These are phyloP conservation scores for Quaeritorhiza haematococci DNA, from an alignment of 371 early-diverging fungal species.

Conservation along the genomic window DNA sequence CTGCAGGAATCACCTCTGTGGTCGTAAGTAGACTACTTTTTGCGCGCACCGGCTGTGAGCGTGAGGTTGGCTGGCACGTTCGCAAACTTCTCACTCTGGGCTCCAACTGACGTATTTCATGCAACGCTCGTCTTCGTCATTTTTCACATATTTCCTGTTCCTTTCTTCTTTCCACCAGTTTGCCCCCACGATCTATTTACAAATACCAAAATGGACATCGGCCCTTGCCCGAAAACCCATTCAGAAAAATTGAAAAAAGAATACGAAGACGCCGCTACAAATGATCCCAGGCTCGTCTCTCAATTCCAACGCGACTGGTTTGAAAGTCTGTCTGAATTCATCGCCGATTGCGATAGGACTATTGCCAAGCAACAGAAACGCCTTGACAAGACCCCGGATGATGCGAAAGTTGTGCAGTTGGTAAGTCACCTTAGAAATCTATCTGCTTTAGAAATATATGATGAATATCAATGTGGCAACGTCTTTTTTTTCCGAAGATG, in stretches of 20 bases:
- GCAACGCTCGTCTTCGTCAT: too few relatives aligned
- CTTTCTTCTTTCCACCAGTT: conserved; percentile 6
- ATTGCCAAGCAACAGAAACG: conserved; percentile 29
- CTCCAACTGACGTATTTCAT: too few relatives aligned
- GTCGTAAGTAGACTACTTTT: conserved; percentile 12
- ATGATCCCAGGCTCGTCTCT: too few relatives aligned
- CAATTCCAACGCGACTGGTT: conserved; percentile 38
- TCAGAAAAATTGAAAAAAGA: conserved; percentile 37
- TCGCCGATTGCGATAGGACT: conserved; percentile 42
- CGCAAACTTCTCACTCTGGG: neutral
- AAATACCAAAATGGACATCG: conserved; percentile 39
- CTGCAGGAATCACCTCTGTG: conserved; percentile 36
- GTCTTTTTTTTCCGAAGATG: neutral
- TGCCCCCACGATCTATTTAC: conserved; percentile 32
- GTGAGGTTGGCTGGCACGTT: neutral
- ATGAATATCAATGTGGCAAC: neutral
- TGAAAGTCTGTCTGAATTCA: conserved; percentile 30
- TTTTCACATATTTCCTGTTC: neutral
- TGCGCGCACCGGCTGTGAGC: neutral
- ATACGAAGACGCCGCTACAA: conserved; percentile 29
- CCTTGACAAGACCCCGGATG: conserved; percentile 40
- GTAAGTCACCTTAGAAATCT: conserved; percentile 5
- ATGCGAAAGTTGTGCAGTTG: conserved; percentile 19
- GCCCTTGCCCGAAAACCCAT: conserved; percentile 40
- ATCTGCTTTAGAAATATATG: neutral